Base-by-base conservation (phyloP, 163 green algal genomes). In the Scenedesmus sp. region DNA sequence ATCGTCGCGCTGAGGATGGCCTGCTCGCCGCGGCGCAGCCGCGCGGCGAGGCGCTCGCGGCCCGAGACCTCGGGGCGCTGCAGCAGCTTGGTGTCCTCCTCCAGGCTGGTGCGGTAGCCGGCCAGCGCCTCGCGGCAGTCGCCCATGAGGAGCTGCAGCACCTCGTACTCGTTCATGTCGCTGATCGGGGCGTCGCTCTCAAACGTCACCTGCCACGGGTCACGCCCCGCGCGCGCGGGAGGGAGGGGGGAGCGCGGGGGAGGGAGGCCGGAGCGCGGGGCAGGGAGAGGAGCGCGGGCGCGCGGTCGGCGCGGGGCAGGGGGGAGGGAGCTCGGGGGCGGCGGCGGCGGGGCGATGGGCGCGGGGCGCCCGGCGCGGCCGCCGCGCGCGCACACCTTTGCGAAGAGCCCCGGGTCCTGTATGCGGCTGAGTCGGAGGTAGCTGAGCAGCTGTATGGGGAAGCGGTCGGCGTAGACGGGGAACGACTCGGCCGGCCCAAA, bases 101-200 rank as follows among this genome's bases (percentile, higher is more conserved):
- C 93, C n/a, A 84, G 45, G 3, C 18, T 80, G 45, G 44, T 81
- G 24, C 77, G 73, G 76, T 97, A 98, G 1, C 70, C 82, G 17
- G 88, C 79, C 33, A 98, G 83, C 28, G 85, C 80, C 54, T 97
- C 93, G 0, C 92, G 84, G 71, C 90, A 93, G 63, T 99, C 96
- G 10, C 82, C 90, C 87, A 98, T 94, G 44, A 98, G 83, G 42
- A 98, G 81, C 86, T 97, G 92, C 71, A 98, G 87, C 60, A 97
- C 87, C 85, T 99, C 96, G 77, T 99, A 99, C 89, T 99, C 96
- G 84, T 98, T 98, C 82, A 94, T 87, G 63, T 91, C 87, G 69
- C 78, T 93, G 10, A 98, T 77, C 48, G 92, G 78, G 1, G 88
- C 73, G 65, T 98, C 94, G 26, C 91, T 36, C 7, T 97, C 92